Conservation (phyloP, 768 basidiomycete species). For the Pilatotrama ljubarskyi region DNA sequence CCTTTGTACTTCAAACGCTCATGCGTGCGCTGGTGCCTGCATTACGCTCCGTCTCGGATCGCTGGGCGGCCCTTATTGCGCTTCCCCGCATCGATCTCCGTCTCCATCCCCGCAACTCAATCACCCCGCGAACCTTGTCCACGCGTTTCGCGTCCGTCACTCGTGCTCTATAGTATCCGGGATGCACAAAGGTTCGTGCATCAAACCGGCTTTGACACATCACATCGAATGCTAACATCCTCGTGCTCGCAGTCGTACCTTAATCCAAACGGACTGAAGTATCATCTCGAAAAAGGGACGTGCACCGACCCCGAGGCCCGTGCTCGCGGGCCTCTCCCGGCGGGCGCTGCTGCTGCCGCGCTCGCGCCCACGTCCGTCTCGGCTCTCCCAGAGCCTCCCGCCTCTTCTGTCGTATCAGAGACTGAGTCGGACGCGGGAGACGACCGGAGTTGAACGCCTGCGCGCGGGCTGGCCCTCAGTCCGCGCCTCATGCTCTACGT, state of each 20-base stretch:
- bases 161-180: conserved; percentile 32
- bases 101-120: not conserved
- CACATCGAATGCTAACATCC: conserved; percentile 4
- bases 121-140: conserved; percentile 10
- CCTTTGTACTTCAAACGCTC: not conserved
- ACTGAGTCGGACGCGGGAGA: not conserved
- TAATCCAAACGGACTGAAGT: conserved; percentile 67
- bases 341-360: not conserved
- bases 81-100: conserved; percentile 5
- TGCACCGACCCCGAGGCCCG: conserved; percentile 41
- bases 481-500: no score
- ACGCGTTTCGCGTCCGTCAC: not conserved
- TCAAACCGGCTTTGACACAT: not conserved
- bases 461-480: no score
- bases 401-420: not conserved
- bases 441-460: not conserved
- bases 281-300: conserved; percentile 66
- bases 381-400: not conserved
- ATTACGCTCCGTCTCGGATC: not conserved
- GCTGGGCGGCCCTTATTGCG: not conserved
- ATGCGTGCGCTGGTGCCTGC: not conserved
- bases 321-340: conserved; percentile 18
- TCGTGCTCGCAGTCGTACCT: conserved; percentile 48
- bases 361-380: not conserved
- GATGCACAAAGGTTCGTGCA: conserved; percentile 55